Conservation (phyloP, 208 protist genomes). For the Crithidia brevicula region DNA sequence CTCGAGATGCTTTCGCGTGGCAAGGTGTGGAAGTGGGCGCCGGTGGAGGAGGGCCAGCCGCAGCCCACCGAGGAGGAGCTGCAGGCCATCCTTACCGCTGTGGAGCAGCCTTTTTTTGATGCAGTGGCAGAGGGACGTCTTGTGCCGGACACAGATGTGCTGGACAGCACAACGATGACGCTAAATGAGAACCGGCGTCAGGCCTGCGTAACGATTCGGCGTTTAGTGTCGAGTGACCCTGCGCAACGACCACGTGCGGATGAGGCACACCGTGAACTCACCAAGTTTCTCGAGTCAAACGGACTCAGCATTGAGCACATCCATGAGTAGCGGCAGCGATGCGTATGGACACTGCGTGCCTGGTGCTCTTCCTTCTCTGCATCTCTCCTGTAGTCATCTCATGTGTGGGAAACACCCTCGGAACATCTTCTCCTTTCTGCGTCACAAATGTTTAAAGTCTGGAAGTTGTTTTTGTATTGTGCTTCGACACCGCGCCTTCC, state of each 20-base stretch:
- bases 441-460: no score
- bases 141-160: background rate
- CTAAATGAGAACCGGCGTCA: background rate
- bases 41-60: background rate
- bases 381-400: no score
- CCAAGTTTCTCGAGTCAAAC: no score
- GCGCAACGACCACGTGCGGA: background rate
- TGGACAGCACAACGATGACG: background rate
- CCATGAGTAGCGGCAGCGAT: no score
- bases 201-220: background rate
- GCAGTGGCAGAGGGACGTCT: background rate
- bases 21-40: conserved; percentile 19
- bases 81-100: background rate
- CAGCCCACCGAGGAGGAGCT: background rate
- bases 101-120: background rate
- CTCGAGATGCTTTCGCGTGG: conserved; percentile 45
- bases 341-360: no score
- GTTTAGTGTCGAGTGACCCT: background rate
- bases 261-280: background rate
- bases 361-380: no score
- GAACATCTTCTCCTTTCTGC: no score
- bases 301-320: no score
- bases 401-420: no score
- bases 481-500: no score
- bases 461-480: no score